Conservation (phyloP, 495 filamentous ascomycete genomes). For the Penicillium arizonense region DNA sequence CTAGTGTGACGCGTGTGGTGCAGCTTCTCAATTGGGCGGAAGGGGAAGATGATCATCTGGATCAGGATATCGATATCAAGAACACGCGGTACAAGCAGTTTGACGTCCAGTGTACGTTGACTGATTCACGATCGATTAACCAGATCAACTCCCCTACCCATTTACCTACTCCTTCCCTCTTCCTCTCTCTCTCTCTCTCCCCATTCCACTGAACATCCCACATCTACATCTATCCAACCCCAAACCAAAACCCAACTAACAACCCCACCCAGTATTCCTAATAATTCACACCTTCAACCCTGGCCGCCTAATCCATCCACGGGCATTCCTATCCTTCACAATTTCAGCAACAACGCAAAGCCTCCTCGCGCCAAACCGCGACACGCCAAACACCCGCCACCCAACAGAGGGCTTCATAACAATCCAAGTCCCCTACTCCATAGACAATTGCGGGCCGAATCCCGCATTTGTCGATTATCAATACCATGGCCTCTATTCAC, state of each 20-base stretch:
- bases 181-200: too few relatives aligned
- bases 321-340: conserved; percentile 36
- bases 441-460: neutral
- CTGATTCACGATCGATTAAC: conserved; percentile 13
- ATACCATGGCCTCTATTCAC: conserved; percentile 22
- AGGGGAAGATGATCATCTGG: conserved; percentile 25
- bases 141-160: neutral
- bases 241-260: neutral
- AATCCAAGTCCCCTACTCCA: conserved; percentile 51
- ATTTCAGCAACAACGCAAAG: conserved; percentile 28
- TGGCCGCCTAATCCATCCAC: conserved; percentile 31
- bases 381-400: neutral
- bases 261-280: conserved; percentile 35
- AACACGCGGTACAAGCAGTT: conserved; percentile 41
- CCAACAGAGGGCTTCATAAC: conserved; percentile 47
- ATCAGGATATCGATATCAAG: conserved; percentile 25
- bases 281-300: conserved; percentile 43
- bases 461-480: neutral
- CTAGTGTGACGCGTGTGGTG: conserved; percentile 57
- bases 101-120: conserved; percentile 45
- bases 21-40: conserved; percentile 51
- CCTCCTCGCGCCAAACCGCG: neutral
- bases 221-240: neutral
- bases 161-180: too few relatives aligned
- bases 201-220: too few relatives aligned